phyloP scores from a whole-genome alignment of 306 rosid genomes.

The Malus orientalis region DNA sequence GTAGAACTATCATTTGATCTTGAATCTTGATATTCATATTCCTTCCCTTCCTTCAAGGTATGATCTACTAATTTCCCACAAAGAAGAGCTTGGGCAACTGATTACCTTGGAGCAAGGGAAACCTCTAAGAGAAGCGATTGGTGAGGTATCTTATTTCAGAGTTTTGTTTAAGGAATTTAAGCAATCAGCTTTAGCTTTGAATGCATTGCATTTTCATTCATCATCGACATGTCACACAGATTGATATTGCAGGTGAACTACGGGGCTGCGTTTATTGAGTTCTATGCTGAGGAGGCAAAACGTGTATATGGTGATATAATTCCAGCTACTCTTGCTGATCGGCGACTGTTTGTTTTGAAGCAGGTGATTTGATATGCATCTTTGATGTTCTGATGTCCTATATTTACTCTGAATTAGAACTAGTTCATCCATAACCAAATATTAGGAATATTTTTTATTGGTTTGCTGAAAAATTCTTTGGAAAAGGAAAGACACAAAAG shows the following conservation, averaged over 20 bases:
- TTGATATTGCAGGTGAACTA: slow-evolving; percentile 48
- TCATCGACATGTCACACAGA: slow-evolving; percentile 7
- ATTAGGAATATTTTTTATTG: not conserved
- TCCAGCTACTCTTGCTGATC: slow-evolving; percentile 73
- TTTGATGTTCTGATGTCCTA: slow-evolving; percentile 12
- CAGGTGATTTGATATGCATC: slow-evolving; percentile 46
- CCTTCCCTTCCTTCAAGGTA: slow-evolving; percentile 48
- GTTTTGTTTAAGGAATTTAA: slow-evolving; percentile 13
- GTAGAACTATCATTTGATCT: not conserved
- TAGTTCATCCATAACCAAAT: not conserved
- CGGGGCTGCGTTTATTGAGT: slow-evolving; percentile 88
- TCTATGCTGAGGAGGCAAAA: slow-evolving; percentile 86
- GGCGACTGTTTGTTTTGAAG: slow-evolving; percentile 79
- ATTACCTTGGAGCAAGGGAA: slow-evolving; percentile 98
- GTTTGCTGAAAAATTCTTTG: not conserved
- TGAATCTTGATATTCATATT: slow-evolving; percentile 9
- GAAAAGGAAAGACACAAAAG: not conserved
- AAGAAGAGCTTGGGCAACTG: slow-evolving; percentile 83
- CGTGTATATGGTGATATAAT: slow-evolving; percentile 93
- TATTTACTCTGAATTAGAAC: not conserved
- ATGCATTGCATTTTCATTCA: slow-evolving; percentile 1
- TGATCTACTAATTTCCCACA: slow-evolving; percentile 62
- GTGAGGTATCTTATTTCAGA: slow-evolving; percentile 53
- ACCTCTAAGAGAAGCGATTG: slow-evolving; percentile 83
- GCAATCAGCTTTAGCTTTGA: not conserved